Evolutionary conservation across 176 grass and related monocot genomes (phyloP).

Genomic region (Leersia perrieri): DNA sequence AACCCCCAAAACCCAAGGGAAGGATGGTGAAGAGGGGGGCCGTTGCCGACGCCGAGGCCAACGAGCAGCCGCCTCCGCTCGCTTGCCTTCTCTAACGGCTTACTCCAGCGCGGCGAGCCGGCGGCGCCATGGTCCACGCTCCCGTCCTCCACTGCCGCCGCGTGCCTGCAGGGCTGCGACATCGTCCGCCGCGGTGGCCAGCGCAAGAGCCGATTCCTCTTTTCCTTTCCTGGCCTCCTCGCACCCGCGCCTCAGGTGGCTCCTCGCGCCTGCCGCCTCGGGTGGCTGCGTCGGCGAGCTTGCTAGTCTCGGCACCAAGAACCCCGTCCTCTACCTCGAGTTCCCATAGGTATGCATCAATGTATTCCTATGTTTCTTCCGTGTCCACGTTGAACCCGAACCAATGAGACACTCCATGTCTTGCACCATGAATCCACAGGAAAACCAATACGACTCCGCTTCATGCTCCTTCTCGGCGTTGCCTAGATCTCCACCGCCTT

Average conservation of each 20-base stretch:
- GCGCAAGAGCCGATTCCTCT: slow-evolving; percentile 81
- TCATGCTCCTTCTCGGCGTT: too few relatives aligned
- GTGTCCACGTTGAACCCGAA: too few relatives aligned
- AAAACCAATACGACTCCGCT: too few relatives aligned
- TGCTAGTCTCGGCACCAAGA: slow-evolving; percentile 73
- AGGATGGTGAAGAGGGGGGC: slow-evolving; percentile 64
- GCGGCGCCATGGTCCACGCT: slow-evolving; percentile 41
- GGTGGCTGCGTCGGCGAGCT: slow-evolving; percentile 78
- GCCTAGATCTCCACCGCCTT: too few relatives aligned
- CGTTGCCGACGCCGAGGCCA: slow-evolving; percentile 32
- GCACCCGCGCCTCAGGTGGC: slow-evolving; percentile 55
- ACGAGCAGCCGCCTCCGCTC: slow-evolving; percentile 63
- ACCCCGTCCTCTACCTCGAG: slow-evolving; percentile 82
- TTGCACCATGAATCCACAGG: too few relatives aligned
- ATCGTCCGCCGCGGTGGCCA: slow-evolving; percentile 72
- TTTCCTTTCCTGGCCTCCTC: slow-evolving; percentile 88
- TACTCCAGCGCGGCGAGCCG: slow-evolving; percentile 49
- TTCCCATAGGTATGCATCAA: slow-evolving; percentile 93
- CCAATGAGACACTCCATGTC: too few relatives aligned
- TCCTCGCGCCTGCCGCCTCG: too few relatives aligned
- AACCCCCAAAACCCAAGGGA: too few relatives aligned
- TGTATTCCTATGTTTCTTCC: too few relatives aligned
- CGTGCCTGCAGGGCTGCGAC: slow-evolving; percentile 78
- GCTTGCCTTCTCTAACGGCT: slow-evolving; percentile 60
- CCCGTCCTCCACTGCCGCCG: slow-evolving; percentile 48